Percentiles rank a stretch among this genome's conserved stretches.
Evolutionary conservation across 2,329 filamentous ascomycete genomes (phyloP).

Genomic region (Ceratocystis lukuohia): DNA sequence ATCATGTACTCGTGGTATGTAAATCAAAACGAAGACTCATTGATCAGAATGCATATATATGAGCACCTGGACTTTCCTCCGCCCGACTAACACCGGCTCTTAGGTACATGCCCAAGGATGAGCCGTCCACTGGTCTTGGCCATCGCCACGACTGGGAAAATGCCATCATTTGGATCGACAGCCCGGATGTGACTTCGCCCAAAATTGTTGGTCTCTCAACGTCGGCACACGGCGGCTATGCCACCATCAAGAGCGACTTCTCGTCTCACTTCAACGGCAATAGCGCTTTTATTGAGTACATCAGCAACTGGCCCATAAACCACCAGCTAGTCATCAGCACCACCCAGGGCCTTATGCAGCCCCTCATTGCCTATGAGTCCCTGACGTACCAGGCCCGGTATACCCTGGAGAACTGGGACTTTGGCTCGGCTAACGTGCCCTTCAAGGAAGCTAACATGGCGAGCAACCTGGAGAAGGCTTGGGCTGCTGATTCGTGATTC

Average conservation of each 20-base stretch:
- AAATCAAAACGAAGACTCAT: background rate
- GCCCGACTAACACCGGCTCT: background rate
- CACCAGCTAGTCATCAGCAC: conserved; percentile 29
- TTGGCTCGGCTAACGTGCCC: conserved; percentile 31
- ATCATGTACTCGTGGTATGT: conserved; percentile 32
- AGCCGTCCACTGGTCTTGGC: conserved; percentile 25
- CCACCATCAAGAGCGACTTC: conserved; percentile 21
- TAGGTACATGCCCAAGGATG: conserved; percentile 34
- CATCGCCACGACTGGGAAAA: conserved; percentile 33
- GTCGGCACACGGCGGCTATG: conserved; percentile 29
- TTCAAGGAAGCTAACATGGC: conserved; percentile 27
- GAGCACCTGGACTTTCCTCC: background rate
- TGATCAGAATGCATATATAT: background rate
- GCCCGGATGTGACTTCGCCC: conserved; percentile 22
- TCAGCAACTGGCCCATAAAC: conserved; percentile 23
- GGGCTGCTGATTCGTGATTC: conserved; percentile 8
- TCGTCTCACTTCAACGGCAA: conserved; percentile 13
- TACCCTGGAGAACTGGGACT: conserved; percentile 30
- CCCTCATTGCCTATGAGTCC: conserved; percentile 33
- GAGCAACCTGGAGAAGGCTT: conserved; percentile 20
- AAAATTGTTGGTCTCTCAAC: conserved; percentile 28
- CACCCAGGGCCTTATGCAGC: conserved; percentile 28
- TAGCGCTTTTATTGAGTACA: conserved; percentile 26
- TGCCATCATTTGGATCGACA: conserved; percentile 26
- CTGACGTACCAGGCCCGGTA: conserved; percentile 27